A percentile compares a stretch with the other conserved stretches of the same genome.
phyloP scores from a whole-genome alignment of 2,329 filamentous ascomycete genomes.

The Ophiosphaerella narmari region DNA sequence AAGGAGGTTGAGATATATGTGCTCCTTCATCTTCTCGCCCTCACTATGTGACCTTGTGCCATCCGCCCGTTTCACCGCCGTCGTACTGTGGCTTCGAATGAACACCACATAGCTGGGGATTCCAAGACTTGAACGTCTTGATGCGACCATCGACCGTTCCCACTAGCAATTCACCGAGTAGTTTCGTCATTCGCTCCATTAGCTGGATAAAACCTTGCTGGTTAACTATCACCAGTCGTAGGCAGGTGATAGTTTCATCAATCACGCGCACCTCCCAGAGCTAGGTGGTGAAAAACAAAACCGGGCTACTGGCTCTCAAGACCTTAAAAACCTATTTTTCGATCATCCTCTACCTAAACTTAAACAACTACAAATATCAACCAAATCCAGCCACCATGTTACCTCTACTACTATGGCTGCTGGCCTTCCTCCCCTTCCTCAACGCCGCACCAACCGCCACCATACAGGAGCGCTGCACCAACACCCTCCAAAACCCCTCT shows the following conservation, averaged over 20 bases:
- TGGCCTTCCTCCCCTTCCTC: slow-evolving; percentile 2
- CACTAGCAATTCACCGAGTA: no score
- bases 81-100: not conserved
- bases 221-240: not conserved
- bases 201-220: not conserved
- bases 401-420: slow-evolving; percentile 1
- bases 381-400: not conserved
- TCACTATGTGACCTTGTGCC: not conserved
- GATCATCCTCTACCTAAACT: not conserved
- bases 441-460: slow-evolving; percentile 1
- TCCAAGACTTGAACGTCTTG: no score
- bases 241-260: not conserved
- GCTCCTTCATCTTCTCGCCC: not conserved
- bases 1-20: slow-evolving; percentile 3
- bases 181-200: not conserved
- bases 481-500: slow-evolving; percentile 22
- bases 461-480: slow-evolving; percentile 12
- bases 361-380: not conserved
- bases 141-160: no score
- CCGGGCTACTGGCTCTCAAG: no score
- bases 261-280: not conserved
- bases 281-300: not conserved
- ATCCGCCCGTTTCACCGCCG: not conserved
- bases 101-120: not conserved
- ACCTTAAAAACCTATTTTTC: not conserved